Evolutionary conservation across 768 basidiomycete genomes (phyloP), one percentile per base, ranked within the genome.

Genomic region (Xerocomus potaroensis): DNA sequence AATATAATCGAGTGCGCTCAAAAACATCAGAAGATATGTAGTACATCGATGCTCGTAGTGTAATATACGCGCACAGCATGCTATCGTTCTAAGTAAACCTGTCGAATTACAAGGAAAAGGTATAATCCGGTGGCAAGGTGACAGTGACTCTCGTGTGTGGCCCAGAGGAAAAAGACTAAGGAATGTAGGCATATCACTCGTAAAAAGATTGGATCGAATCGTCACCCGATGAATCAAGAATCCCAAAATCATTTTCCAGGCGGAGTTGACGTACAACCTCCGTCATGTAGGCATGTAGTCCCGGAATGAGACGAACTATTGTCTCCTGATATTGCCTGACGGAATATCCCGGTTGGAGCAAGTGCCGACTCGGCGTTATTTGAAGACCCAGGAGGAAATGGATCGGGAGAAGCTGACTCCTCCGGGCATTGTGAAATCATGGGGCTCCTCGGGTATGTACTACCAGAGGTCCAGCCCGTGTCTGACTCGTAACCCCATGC

Each of bases 201-300:
- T 21, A 39, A 47, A 15, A 33, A 12, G 23, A 38, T 16, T 31
- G 30, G 22, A 41, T 43, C 33, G 32, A 37, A 16, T 34, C n/a
- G 26, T 47, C 37, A 47, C 37, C 38, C 36, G 6, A n/a, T 24
- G 36, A 19, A 38, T 23, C 36, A 35, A n/a, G n/a, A n/a, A n/a
- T n/a, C n/a, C n/a, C n/a, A n/a, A n/a, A n/a, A 12, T 23, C 31
- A 40, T 30, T 34, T 44, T 29, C 51, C 44, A 22, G 29, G 30
- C 16, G 44, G 51, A 21, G 44, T 39, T 5, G 21, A n/a, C 10
- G 42, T 39, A 22, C 27, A 46, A 22, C 29, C 35, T n/a, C 60
- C 55, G 33, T 14, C 8, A 16, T 41, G 15, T 8, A 45, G 4
- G 26, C 34, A 29, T n/a, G 43, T 35, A 16, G 15, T 9, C 24